Conservation (phyloP, 306 rosid genomes). For the Abrus precatorius region DNA sequence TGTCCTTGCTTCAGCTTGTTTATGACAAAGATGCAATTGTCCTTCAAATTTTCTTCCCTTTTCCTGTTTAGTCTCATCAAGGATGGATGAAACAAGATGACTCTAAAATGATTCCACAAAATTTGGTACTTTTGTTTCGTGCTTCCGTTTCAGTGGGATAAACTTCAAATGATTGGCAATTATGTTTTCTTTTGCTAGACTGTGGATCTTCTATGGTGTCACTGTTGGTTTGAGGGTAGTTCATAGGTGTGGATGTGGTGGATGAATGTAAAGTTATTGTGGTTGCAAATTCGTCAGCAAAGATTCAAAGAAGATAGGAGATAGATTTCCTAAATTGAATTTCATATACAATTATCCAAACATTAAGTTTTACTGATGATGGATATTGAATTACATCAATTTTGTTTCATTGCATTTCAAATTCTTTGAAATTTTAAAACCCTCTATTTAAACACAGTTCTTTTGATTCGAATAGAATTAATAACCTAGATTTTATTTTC, state of each 20-base stretch:
- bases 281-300: slow-evolving; percentile 12
- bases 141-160: neutral
- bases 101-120: slow-evolving; percentile 29
- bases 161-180: slow-evolving; percentile 15
- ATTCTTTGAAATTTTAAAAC: neutral
- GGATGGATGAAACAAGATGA: slow-evolving; percentile 33
- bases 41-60: slow-evolving; percentile 2
- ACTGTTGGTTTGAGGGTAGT: neutral
- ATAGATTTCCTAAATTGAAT: slow-evolving; percentile 26
- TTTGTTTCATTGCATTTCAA: slow-evolving; percentile 27
- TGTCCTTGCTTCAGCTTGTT: slow-evolving; percentile 9
- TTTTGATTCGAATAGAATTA: slow-evolving; percentile 5
- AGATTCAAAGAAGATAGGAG: slow-evolving; percentile 2
- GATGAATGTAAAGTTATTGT: slow-evolving; percentile 35
- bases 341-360: slow-evolving; percentile 14
- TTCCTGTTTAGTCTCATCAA: slow-evolving; percentile 23
- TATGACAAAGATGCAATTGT: slow-evolving; percentile 5
- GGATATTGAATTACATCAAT: slow-evolving; percentile 14
- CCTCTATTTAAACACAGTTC: neutral
- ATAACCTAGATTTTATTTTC: neutral
- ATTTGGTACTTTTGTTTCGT: neutral
- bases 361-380: slow-evolving; percentile 5
- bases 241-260: neutral
- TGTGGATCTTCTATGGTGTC: slow-evolving; percentile 8
- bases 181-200: slow-evolving; percentile 17